A percentile compares a stretch with the other conserved stretches of the same genome.
Conservation (phyloP, 2,329 filamentous ascomycete species). For the Alternaria sp. region DNA sequence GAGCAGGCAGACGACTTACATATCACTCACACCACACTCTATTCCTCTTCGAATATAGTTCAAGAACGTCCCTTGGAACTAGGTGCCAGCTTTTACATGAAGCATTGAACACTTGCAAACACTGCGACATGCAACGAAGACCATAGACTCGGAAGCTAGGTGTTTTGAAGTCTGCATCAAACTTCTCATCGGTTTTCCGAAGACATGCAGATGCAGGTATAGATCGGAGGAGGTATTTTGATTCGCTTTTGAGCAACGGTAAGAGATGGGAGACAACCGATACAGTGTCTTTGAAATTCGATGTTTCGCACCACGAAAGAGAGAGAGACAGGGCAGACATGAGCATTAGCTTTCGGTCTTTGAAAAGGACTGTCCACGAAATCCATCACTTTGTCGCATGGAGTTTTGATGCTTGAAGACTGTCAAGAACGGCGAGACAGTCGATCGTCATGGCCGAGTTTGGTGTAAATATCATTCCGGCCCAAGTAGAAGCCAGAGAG, state of each 20-base stretch:
- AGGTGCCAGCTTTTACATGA: not conserved
- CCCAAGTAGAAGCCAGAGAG: not conserved
- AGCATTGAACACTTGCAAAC: not conserved
- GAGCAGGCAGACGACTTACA: not conserved
- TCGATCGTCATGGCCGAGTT: not conserved
- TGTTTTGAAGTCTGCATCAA: not conserved
- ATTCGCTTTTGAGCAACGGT: not conserved
- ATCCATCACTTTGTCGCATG: not conserved
- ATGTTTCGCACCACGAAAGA: rapidly evolving
- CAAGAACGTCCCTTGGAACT: not conserved
- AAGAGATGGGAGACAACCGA: not conserved
- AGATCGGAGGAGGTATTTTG: not conserved
- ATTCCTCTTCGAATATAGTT: not conserved
- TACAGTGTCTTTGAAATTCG: rapidly evolving
- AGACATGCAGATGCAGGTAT: not conserved
- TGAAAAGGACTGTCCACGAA: no score
- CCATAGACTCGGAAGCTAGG: not conserved
- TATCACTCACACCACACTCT: not conserved
- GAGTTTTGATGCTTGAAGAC: not conserved
- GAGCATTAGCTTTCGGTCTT: no score
- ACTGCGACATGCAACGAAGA: not conserved
- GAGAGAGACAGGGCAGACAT: not conserved
- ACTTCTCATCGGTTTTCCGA: not conserved
- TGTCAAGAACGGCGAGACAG: not conserved
- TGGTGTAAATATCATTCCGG: not conserved